These are phyloP conservation scores for Auriculariales sp. DNA, from an alignment of 768 basidiomycete genomes.

Conservation along the genomic window DNA sequence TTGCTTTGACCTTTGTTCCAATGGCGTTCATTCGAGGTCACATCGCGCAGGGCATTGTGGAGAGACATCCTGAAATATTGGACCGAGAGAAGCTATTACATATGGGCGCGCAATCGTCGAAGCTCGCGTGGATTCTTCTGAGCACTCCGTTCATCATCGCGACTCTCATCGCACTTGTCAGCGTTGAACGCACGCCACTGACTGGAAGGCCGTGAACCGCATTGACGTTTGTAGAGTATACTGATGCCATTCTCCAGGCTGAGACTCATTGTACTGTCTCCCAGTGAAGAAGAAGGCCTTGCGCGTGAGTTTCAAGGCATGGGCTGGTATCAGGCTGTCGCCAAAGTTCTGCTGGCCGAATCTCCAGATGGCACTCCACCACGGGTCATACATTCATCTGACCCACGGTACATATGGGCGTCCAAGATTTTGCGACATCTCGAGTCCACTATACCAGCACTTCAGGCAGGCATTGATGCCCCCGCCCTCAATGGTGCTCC, in stretches of 20 bases:
- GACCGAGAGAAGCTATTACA: neutral
- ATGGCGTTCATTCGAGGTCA: too few species aligned
- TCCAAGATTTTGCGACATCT: slow-evolving; percentile 60
- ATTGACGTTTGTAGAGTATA: neutral
- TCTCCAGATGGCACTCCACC: slow-evolving; percentile 32
- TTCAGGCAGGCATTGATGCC: slow-evolving; percentile 39
- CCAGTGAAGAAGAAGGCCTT: slow-evolving; percentile 85
- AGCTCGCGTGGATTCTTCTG: slow-evolving; percentile 37
- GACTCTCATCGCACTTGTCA: slow-evolving; percentile 55
- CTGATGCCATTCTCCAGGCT: slow-evolving; percentile 31
- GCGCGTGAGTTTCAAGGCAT: slow-evolving; percentile 62
- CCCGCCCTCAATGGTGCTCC: slow-evolving; percentile 41
- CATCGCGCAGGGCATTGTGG: neutral
- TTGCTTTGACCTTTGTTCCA: neutral
- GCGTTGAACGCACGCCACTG: slow-evolving; percentile 62
- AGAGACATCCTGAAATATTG: neutral
- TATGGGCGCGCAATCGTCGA: neutral
- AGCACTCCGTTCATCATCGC: slow-evolving; percentile 49
- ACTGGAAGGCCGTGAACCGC: slow-evolving; percentile 53
- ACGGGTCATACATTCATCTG: slow-evolving; percentile 48
- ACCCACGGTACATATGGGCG: slow-evolving; percentile 91
- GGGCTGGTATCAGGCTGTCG: slow-evolving; percentile 78
- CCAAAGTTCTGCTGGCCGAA: slow-evolving; percentile 50
- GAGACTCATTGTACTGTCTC: slow-evolving; percentile 78
- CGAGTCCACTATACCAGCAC: slow-evolving; percentile 55